Percentiles rank a stretch among this genome's conserved stretches.
These are phyloP conservation scores for Nicotiana sylvestris DNA, from an alignment of 257 asterid species.

Conservation along the genomic window DNA sequence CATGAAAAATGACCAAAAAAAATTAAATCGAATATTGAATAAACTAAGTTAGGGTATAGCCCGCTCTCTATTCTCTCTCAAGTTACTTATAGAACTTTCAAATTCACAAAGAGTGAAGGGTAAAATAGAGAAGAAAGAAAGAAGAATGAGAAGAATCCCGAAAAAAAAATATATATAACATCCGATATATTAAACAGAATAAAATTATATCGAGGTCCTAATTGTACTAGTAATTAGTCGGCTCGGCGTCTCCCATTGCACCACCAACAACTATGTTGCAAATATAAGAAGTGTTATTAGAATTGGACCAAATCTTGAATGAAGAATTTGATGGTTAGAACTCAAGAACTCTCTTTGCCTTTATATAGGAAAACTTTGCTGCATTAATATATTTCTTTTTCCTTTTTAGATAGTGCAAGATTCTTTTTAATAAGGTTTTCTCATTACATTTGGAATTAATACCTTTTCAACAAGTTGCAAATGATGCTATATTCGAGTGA, in stretches of 20 bases:
- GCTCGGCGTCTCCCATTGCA: slow-evolving; percentile 43
- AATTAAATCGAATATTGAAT: not conserved
- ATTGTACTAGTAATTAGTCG: not conserved
- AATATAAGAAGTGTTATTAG: not conserved
- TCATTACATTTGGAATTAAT: no score
- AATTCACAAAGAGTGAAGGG: no score
- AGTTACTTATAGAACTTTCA: no score
- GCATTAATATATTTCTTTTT: not conserved
- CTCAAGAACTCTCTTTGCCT: not conserved
- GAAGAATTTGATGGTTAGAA: not conserved
- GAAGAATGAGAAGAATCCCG: not conserved
- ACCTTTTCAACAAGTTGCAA: no score
- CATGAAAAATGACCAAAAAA: no score
- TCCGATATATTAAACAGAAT: no score
- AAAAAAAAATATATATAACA: not conserved
- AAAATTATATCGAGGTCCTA: no score
- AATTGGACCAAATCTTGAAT: not conserved
- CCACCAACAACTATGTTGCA: slow-evolving; percentile 36
- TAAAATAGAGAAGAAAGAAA: no score
- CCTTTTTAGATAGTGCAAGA: not conserved
- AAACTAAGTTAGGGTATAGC: no score
- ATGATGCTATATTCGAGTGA: no score
- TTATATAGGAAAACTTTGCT: not conserved
- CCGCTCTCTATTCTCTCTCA: no score
- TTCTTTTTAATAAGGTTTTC: not conserved